Evolutionary conservation across 2,329 filamentous ascomycete genomes (phyloP), one percentile per base, ranked within the genome.

Genomic region (Lachnellula occidentalis): DNA sequence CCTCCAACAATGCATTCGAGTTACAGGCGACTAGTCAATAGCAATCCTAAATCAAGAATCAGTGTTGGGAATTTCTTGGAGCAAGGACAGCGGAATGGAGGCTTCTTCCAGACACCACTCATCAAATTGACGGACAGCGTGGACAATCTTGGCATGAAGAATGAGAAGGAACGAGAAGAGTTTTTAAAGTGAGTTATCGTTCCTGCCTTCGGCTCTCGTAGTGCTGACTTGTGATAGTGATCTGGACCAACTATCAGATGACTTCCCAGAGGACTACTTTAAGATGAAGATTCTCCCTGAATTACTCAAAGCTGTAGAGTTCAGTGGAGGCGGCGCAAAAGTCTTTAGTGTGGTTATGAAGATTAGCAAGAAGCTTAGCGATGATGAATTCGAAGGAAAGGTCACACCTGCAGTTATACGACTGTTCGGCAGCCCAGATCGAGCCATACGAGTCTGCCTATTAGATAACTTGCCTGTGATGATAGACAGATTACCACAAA

Each of bases 251-350:
- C 79, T 96, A 5, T 87, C 90, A 0, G 90, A 96, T 62, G 92
- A 99, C 70, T 96, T 97, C 58, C 94, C 94, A 0, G 92, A 96
- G 67, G 94, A 97, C 56, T 99, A 96, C 71, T 96, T 97, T 78
- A 95, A 95, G 69, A 88, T 95, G 80, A 99, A 97, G 67, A 85
- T 99, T 3, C 78, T 99, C 8, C 94, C 94, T 0, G 94, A 99
- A 68, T 76, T 99, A 31, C 79, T 99, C n/a, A 99, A 97, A 69
- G 96, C 92, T 0, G 91, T 97, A n/a, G 94, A 99, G 67, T 99
- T 96, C 70, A 94, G 94, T 7, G 94, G 92, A 11, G 94, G 94
- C 27, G 94, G 94, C 0, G 89, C 92, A 0, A 95, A 95, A 67
- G 92, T 95, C 0, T 88, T 99, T 56, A 75, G 79, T 1, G 85